Conservation (phyloP, 2,329 filamentous ascomycete genomes). For the Aureobasidium sp. region DNA sequence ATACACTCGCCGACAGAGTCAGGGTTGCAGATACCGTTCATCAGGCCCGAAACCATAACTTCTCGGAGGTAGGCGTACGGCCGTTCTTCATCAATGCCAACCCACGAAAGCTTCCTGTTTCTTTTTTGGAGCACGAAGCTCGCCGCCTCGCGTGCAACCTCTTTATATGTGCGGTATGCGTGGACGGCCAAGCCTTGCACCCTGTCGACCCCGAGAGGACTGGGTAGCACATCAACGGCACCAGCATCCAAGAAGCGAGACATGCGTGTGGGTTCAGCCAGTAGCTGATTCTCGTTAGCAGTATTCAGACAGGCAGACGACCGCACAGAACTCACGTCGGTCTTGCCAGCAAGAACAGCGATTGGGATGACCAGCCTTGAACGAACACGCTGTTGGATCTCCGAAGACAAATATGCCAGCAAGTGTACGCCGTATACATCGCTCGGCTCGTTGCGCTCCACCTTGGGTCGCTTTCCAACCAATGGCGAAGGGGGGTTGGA, state of each 20-base stretch:
- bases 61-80: constrained; percentile 85
- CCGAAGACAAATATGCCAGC: constrained; percentile 32
- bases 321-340: not conserved
- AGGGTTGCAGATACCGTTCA: constrained; percentile 77
- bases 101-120: constrained; percentile 81
- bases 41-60: constrained; percentile 85
- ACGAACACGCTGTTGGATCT: constrained; percentile 32
- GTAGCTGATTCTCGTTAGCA: constrained; percentile 8
- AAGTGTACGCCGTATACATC: constrained; percentile 36
- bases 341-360: constrained; percentile 28
- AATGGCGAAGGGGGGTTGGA: constrained; percentile 33
- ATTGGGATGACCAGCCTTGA: constrained; percentile 34
- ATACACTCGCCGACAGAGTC: constrained; percentile 53
- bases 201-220: constrained; percentile 64
- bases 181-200: constrained; percentile 71
- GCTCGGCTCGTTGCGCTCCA: constrained; percentile 25
- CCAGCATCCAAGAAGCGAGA: constrained; percentile 58
- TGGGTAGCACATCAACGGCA: constrained; percentile 75
- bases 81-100: constrained; percentile 74
- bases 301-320: not conserved
- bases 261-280: constrained; percentile 10
- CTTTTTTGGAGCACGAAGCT: constrained; percentile 63
- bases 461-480: constrained; percentile 23
- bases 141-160: constrained; percentile 63
- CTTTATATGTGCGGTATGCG: constrained; percentile 72